These are phyloP conservation scores for Arabidopsis suecica DNA, from an alignment of 345 rosid species.

Conservation along the genomic window DNA sequence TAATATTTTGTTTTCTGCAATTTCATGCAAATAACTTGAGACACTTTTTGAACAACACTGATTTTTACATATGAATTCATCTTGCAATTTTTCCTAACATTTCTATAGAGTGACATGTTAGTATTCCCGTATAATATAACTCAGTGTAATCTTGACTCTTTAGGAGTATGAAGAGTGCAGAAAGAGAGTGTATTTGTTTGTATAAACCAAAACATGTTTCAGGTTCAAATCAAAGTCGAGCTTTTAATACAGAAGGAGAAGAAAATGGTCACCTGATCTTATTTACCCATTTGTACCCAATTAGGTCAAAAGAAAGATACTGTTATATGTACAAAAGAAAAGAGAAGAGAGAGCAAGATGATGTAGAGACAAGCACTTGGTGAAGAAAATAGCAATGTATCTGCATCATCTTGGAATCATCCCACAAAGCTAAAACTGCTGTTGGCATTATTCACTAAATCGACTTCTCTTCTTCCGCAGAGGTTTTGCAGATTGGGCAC, in stretches of 20 bases:
- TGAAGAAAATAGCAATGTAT: constrained; percentile 35
- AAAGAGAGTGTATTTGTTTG: neutral
- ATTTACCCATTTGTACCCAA: constrained; percentile 32
- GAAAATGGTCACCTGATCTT: constrained; percentile 19
- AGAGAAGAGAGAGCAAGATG: constrained; percentile 34
- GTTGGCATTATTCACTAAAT: constrained; percentile 33
- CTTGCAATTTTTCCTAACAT: neutral
- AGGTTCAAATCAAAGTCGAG: constrained; percentile 18
- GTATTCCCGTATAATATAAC: neutral
- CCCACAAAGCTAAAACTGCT: constrained; percentile 30
- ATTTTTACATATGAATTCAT: neutral
- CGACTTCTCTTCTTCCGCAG: constrained; percentile 46
- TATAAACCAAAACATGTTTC: constrained; percentile 2
- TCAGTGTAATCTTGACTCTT: neutral
- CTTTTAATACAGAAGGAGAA: constrained; percentile 22
- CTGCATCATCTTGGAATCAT: constrained; percentile 40
- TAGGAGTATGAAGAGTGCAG: neutral
- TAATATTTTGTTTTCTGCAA: neutral
- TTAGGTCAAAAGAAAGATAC: constrained; percentile 15
- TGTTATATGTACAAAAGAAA: constrained; percentile 39
- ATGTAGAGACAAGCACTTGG: constrained; percentile 31
- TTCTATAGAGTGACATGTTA: neutral
- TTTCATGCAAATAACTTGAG: neutral
- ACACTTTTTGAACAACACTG: neutral
- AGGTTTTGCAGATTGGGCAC: constrained; percentile 93